These are phyloP conservation scores for Boletus pseudopeckii DNA, from an alignment of 768 basidiomycete genomes.

Conservation along the genomic window DNA sequence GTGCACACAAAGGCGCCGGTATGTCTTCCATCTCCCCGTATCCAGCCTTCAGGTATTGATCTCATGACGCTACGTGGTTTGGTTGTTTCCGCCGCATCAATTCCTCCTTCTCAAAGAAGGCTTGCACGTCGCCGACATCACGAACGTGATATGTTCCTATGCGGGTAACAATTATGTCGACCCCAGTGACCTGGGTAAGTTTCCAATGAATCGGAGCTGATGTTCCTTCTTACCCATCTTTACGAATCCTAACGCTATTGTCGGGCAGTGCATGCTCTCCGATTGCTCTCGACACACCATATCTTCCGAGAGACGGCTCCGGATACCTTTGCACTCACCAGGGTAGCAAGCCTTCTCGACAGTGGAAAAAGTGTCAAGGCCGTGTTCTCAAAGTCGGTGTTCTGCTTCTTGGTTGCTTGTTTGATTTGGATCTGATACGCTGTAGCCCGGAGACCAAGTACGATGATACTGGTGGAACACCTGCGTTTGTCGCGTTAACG, in stretches of 20 bases:
- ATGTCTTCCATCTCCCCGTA: not conserved
- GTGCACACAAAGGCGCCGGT: conserved; percentile 1
- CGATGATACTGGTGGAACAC: conserved; percentile 57
- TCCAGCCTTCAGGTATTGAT: not conserved
- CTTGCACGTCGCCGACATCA: conserved; percentile 23
- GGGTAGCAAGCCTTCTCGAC: conserved; percentile 66
- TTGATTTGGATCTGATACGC: not conserved
- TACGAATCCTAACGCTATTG: not conserved
- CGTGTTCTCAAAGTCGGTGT: conserved; percentile 45
- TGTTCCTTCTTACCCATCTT: not conserved
- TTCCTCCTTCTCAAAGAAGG: conserved; percentile 7
- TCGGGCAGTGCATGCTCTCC: conserved; percentile 60
- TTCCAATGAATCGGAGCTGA: not conserved
- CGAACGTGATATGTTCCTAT: conserved; percentile 18
- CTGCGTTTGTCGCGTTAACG: conserved; percentile 71
- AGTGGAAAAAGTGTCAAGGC: conserved; percentile 56
- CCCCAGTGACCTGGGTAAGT: conserved; percentile 16
- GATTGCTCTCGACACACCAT: conserved; percentile 77
- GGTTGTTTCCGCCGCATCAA: not conserved
- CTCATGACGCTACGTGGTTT: not conserved
- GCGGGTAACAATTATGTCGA: conserved; percentile 17
- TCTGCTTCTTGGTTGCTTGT: not conserved
- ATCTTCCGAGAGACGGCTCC: conserved; percentile 66
- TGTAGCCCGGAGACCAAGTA: conserved; percentile 63
- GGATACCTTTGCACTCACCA: conserved; percentile 69